Evolutionary conservation across 176 grass and related monocot genomes (phyloP).

Genomic region (Carex kokanica): DNA sequence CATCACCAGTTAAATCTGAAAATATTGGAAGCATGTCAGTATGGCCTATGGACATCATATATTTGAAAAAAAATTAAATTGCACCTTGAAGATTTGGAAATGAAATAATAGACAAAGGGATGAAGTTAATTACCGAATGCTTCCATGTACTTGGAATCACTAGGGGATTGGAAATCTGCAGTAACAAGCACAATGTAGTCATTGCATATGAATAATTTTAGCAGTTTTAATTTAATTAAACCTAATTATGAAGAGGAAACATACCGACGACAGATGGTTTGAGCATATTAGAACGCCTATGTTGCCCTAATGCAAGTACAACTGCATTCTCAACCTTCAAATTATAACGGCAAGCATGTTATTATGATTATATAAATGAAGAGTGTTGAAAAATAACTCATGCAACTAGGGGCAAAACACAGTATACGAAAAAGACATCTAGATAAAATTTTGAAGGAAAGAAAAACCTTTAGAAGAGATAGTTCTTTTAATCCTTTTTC

Average conservation of each 20-base stretch:
- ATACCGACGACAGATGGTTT: constrained; percentile 50
- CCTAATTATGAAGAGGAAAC: constrained; percentile 6
- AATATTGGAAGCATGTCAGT: constrained; percentile 26
- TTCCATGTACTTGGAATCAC: constrained; percentile 75
- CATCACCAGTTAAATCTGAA: constrained; percentile 82
- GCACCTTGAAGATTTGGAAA: not conserved
- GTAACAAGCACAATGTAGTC: not conserved
- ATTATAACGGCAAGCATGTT: not conserved
- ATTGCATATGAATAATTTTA: constrained; percentile 5
- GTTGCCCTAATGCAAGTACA: constrained; percentile 63
- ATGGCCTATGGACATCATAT: not conserved
- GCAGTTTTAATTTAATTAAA: constrained; percentile 9
- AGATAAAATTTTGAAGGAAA: constrained; percentile 3
- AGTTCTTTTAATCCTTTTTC: constrained; percentile 96
- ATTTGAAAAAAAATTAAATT: not conserved
- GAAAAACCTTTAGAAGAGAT: constrained; percentile 67
- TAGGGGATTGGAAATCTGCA: constrained; percentile 68
- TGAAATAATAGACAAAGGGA: constrained; percentile 23
- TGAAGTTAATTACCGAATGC: constrained; percentile 60
- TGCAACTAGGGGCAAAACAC: not conserved
- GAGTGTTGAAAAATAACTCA: not conserved
- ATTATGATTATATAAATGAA: constrained; percentile 18
- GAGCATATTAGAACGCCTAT: constrained; percentile 52
- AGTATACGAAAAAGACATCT: not conserved
- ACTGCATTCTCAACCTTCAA: constrained; percentile 93